Evolutionary conservation across 208 protist species (phyloP).

Genomic region (Crithidia expoeki): DNA sequence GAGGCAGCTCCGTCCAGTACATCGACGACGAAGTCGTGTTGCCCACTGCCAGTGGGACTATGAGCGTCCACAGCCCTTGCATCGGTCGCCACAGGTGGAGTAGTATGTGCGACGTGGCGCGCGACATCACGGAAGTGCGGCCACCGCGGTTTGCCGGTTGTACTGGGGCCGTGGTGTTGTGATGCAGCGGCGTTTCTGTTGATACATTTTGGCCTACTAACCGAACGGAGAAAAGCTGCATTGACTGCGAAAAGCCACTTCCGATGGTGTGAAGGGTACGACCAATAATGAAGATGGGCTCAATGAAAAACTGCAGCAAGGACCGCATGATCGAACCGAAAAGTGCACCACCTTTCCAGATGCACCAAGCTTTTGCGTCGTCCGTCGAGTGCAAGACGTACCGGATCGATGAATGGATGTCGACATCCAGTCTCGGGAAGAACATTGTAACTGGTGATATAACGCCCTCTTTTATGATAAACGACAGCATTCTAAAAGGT

Average conservation of each 20-base stretch:
- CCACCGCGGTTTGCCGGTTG: not conserved
- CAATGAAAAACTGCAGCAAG: conserved; percentile 14
- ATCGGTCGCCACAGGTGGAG: conserved; percentile 23
- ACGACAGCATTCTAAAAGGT: not conserved
- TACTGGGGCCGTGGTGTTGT: not conserved
- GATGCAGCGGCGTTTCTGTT: not conserved
- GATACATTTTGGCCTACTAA: conserved; percentile 8
- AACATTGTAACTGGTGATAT: conserved; percentile 1
- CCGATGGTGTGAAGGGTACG: conserved; percentile 17
- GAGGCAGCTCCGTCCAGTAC: not conserved
- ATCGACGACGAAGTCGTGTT: not conserved
- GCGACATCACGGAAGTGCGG: conserved; percentile 4
- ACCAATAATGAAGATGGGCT: conserved; percentile 28
- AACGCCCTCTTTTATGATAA: not conserved
- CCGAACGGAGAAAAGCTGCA: not conserved
- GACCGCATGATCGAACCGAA: conserved; percentile 12
- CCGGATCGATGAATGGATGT: conserved; percentile 15
- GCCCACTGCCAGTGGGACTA: not conserved
- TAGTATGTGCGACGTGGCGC: conserved; percentile 5
- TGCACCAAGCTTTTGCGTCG: conserved; percentile 8
- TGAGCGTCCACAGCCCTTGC: conserved; percentile 15
- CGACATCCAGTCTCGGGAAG: conserved; percentile 8
- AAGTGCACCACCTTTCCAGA: conserved; percentile 3
- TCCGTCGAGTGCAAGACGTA: conserved; percentile 4
- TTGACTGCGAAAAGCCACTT: conserved; percentile 2